Conservation (phyloP, 2,329 filamentous ascomycete species). For the Epicoccum sorghinum region DNA sequence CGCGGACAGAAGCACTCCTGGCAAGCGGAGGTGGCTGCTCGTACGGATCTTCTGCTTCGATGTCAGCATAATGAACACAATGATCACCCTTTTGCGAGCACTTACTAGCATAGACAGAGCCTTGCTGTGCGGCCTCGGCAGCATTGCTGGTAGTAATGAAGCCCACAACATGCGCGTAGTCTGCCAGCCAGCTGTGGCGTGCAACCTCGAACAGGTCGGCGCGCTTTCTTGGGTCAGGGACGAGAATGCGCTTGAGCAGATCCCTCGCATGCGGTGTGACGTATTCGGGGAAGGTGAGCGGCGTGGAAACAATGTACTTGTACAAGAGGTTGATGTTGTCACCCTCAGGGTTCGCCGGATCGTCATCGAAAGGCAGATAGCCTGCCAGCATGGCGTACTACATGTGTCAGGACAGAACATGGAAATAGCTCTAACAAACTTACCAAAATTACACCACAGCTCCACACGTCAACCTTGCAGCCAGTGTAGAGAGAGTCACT, state of each 20-base stretch:
- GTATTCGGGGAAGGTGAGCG: slow-evolving; percentile 97
- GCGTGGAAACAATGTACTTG: slow-evolving; percentile 98
- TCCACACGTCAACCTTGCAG: slow-evolving; percentile 98
- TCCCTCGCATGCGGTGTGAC: slow-evolving; percentile 96
- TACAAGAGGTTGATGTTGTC: slow-evolving; percentile 99
- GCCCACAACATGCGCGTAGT: slow-evolving; percentile 94
- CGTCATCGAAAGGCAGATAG: slow-evolving; percentile 96
- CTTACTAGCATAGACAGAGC: slow-evolving; percentile 68
- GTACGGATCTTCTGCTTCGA: slow-evolving; percentile 54
- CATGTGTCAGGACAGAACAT: slow-evolving; percentile 13
- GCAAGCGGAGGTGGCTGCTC: slow-evolving; percentile 70
- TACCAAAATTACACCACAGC: slow-evolving; percentile 97
- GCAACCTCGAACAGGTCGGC: slow-evolving; percentile 97
- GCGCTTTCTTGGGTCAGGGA: slow-evolving; percentile 91
- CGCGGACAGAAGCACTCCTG: slow-evolving; percentile 92
- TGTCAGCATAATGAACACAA: slow-evolving; percentile 9
- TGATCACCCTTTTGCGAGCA: not conserved
- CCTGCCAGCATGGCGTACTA: slow-evolving; percentile 99
- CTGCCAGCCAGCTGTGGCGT: slow-evolving; percentile 95
- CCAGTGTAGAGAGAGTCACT: slow-evolving; percentile 97
- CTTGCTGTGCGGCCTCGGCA: slow-evolving; percentile 74
- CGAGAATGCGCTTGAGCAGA: slow-evolving; percentile 87
- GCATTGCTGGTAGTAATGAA: slow-evolving; percentile 94
- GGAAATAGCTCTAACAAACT: slow-evolving; percentile 48
- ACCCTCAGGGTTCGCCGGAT: slow-evolving; percentile 96